Percentiles rank a stretch among this genome's conserved stretches.
These are phyloP conservation scores for Penicillium crystallinum DNA, from an alignment of 495 filamentous ascomycete genomes.

Conservation along the genomic window DNA sequence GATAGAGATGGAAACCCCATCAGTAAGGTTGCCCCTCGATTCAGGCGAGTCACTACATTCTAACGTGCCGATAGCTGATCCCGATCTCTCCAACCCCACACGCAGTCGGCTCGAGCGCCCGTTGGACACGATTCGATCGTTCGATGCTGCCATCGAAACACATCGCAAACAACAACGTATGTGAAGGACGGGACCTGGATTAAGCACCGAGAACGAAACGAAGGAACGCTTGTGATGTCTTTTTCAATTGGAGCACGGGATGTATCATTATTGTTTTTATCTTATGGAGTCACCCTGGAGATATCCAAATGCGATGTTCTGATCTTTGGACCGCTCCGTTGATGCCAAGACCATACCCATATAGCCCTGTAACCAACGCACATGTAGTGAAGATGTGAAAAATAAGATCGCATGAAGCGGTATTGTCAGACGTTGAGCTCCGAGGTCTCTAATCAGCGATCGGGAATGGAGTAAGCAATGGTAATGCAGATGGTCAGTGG, in stretches of 20 bases:
- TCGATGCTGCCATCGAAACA: conserved; percentile 82
- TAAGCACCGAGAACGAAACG: conserved; percentile 4
- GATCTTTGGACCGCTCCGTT: too few species aligned
- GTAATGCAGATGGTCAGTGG: too few species aligned
- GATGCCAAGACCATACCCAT: too few species aligned
- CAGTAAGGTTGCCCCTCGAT: too few species aligned
- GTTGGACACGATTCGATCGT: conserved; percentile 85
- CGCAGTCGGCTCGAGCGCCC: conserved; percentile 82
- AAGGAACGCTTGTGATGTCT: conserved; percentile 8
- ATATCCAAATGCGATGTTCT: neutral
- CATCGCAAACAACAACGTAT: conserved; percentile 25
- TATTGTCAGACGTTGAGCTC: too few species aligned
- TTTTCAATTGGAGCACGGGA: conserved; percentile 2
- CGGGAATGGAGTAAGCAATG: too few species aligned
- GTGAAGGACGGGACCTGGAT: conserved; percentile 2
- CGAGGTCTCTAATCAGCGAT: too few species aligned
- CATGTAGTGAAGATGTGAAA: too few species aligned
- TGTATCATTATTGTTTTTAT: conserved; percentile 8
- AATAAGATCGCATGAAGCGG: too few species aligned
- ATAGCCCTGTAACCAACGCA: too few species aligned
- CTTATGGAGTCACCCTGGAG: neutral
- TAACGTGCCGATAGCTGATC: conserved; percentile 27
- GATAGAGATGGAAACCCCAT: conserved; percentile 81
- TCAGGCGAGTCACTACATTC: too few species aligned
- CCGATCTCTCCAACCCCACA: conserved; percentile 57